A percentile compares a stretch with the other conserved stretches of the same genome.
Conservation (phyloP, 441 rosid species). For the Brassica hybrid region DNA sequence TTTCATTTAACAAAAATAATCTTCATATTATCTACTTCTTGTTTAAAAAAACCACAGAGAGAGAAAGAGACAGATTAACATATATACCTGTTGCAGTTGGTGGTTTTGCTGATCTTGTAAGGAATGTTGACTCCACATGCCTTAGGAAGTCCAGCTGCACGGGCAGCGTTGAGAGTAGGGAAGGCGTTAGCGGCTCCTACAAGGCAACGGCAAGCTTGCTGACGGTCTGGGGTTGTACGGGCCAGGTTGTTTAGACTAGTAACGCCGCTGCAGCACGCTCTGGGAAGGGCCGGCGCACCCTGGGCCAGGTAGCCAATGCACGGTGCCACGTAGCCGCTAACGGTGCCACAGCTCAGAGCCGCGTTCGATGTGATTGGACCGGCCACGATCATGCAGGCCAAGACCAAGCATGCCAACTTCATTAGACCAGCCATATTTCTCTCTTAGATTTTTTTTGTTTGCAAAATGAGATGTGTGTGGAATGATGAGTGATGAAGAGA, state of each 20-base stretch:
- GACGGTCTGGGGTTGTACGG: slow-evolving; percentile 51
- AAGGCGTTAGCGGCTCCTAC: slow-evolving; percentile 4
- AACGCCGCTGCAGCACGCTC: slow-evolving; percentile 49
- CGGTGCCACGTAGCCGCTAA: not conserved
- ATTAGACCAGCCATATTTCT: slow-evolving; percentile 30
- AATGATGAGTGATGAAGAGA: slow-evolving; percentile 31
- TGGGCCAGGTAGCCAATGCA: slow-evolving; percentile 39
- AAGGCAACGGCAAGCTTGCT: slow-evolving; percentile 54
- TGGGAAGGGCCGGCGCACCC: not conserved
- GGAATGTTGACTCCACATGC: slow-evolving; percentile 52
- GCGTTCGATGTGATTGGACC: slow-evolving; percentile 45
- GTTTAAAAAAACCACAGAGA: not conserved
- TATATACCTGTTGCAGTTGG: slow-evolving; percentile 47
- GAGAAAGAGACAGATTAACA: not conserved
- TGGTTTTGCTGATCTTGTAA: slow-evolving; percentile 52
- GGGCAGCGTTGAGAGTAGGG: not conserved
- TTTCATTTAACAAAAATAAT: not conserved
- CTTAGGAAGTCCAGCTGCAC: slow-evolving; percentile 46
- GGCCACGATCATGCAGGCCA: slow-evolving; percentile 48
- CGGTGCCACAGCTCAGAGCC: slow-evolving; percentile 41
- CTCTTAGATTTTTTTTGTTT: not conserved
- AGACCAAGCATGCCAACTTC: slow-evolving; percentile 46
- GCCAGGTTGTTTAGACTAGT: slow-evolving; percentile 41
- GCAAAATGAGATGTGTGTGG: slow-evolving; percentile 20
- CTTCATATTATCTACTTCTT: too few species aligned